Base-by-base conservation (phyloP, 768 basidiomycete species). In the Pleurotus salmoneostramineus region DNA sequence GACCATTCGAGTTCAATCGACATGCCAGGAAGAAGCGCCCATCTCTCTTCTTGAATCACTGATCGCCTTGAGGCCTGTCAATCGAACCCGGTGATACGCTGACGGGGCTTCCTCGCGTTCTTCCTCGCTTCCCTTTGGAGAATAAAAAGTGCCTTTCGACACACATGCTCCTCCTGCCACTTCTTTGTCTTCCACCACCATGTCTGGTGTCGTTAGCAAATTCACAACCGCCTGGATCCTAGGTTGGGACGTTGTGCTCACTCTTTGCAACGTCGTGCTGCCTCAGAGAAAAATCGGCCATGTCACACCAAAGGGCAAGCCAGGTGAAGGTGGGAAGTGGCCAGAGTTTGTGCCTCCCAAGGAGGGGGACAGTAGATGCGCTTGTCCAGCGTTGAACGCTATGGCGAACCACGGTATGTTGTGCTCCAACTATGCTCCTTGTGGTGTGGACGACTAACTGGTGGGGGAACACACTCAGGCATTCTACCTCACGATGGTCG, bases 1-100 rank as follows among this genome's bases (percentile, higher is more conserved):
- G 76, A 72, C 95, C 96, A 99, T 76, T 96, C 92, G 56, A 99
- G 76, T 76, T 98, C 96, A 73, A 99, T 84, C 14, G 95, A 96
- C 95, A 97, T 97, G 14, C 43, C 33, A 33, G 8, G 27, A 43
- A 55, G 21, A 55, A 55, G 52, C 52, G 52, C 52, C 40, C 36
- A 55, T 34, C 14, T 15, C 44, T 14, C 1, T 6, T 7, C 10
- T 37, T 17, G 33, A n/a, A 10, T 8, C n/a, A 10, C n/a, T n/a
- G n/a, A 27, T 27, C 21, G 21, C 21, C 21, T 27, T 27, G 21
- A 27, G 21, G 21, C 21, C 21, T 27, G 21, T 27, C 21, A 27
- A 27, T 27, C 21, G 21, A 27, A 27, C 21, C 21, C 21, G 21
- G 21, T 27, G 21, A 27, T 27, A 27, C 21, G 21, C 21, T 27